Percentiles rank a stretch among this genome's conserved stretches.
Conservation (phyloP, 2,329 filamentous ascomycete species). For the Penicillium crustosum region DNA sequence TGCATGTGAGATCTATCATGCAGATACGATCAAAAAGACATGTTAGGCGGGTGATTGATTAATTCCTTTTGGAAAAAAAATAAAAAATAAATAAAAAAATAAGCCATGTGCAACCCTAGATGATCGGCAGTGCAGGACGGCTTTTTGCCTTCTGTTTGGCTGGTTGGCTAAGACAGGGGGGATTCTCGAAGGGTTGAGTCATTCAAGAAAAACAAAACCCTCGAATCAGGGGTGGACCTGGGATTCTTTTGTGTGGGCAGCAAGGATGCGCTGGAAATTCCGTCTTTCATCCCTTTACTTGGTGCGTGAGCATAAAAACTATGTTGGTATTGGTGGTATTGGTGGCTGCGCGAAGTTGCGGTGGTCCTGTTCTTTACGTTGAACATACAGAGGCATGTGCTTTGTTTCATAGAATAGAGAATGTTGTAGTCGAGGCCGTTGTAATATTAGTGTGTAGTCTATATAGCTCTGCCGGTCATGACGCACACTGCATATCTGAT, state of each 20-base stretch:
- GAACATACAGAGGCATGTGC: background rate
- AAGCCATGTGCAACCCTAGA: slow-evolving; percentile 26
- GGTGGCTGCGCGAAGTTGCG: slow-evolving; percentile 4
- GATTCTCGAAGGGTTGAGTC: slow-evolving; percentile 24
- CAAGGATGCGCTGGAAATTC: slow-evolving; percentile 19
- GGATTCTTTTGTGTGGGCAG: slow-evolving; percentile 19
- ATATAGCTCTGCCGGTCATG: background rate
- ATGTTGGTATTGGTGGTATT: slow-evolving; percentile 12
- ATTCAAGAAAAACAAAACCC: slow-evolving; percentile 13
- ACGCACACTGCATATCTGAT: slow-evolving; percentile 2
- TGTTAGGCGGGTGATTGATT: background rate
- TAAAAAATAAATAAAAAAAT: background rate
- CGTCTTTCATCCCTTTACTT: slow-evolving; percentile 23
- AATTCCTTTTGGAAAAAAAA: background rate
- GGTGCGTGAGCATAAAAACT: slow-evolving; percentile 25
- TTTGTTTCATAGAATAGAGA: background rate
- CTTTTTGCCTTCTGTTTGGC: slow-evolving; percentile 12
- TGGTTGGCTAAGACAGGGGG: slow-evolving; percentile 13
- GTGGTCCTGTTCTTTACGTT: slow-evolving; percentile 2
- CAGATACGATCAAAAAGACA: slow-evolving; percentile 3
- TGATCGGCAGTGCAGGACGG: slow-evolving; percentile 25
- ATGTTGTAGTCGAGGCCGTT: background rate
- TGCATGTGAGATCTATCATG: slow-evolving; percentile 14
- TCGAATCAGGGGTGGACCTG: slow-evolving; percentile 21
- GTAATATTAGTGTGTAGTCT: background rate